Conservation (phyloP, 2,329 filamentous ascomycete species). For the Pseudogymnoascus sp. region DNA sequence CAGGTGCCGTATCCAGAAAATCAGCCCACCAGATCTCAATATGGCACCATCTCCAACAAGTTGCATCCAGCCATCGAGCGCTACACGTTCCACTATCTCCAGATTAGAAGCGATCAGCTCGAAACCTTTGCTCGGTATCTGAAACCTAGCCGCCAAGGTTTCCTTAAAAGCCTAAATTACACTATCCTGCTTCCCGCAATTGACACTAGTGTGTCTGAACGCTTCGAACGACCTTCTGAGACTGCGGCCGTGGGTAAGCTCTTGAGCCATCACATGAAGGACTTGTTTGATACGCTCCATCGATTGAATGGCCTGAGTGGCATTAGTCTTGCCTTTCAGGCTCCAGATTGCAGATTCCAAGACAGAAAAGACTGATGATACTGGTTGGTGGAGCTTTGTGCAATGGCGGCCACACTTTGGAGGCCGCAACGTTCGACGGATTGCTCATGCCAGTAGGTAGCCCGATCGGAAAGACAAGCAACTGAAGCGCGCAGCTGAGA, state of each 20-base stretch:
- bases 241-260: not conserved
- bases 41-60: not conserved
- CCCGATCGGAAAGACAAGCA: constrained; percentile 9
- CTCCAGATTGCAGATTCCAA: no score
- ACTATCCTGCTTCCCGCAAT: not conserved
- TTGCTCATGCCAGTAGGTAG: constrained; percentile 11
- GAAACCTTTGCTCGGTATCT: not conserved
- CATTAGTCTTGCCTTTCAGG: not conserved
- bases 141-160: not conserved
- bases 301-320: not conserved
- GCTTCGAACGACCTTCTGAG: not conserved
- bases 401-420: not conserved
- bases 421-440: constrained; percentile 1
- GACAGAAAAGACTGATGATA: no score
- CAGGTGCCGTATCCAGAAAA: no score
- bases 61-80: not conserved
- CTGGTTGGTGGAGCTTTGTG: not conserved
- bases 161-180: not conserved
- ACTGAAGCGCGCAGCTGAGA: not conserved
- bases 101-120: not conserved
- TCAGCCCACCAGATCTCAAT: not conserved
- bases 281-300: not conserved
- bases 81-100: not conserved
- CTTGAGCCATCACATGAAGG: not conserved
- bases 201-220: not conserved